Conservation (phyloP, 805 yeast species). For the Ogataea glucozyma region DNA sequence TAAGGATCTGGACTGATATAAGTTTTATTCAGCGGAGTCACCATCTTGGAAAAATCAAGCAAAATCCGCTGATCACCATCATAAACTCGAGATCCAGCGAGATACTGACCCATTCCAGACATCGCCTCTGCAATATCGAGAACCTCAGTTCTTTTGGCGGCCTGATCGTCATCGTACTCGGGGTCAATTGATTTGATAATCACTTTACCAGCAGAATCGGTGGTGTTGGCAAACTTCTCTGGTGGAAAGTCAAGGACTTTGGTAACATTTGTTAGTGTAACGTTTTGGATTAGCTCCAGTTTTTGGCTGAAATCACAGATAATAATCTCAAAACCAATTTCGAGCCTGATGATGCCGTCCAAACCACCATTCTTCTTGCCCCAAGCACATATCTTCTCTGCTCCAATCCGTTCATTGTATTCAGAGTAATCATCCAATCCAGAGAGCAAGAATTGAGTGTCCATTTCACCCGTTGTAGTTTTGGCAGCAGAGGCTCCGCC, state of each 20-base stretch:
- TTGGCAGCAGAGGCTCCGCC: conserved; percentile 76
- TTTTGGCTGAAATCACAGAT: conserved; percentile 59
- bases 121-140: conserved; percentile 34
- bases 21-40: conserved; percentile 55
- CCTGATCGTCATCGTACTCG: conserved; percentile 14
- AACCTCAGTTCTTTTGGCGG: conserved; percentile 20
- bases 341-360: conserved; percentile 60
- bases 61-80: conserved; percentile 49
- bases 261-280: conserved; percentile 40
- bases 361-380: conserved; percentile 46
- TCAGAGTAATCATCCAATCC: conserved; percentile 32
- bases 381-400: conserved; percentile 58
- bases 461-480: conserved; percentile 59
- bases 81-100: conserved; percentile 48
- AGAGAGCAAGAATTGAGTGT: conserved; percentile 49
- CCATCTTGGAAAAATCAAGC: conserved; percentile 53
- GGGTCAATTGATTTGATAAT: conserved; percentile 2
- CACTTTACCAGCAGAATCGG: background rate
- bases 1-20: conserved; percentile 51
- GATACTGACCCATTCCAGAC: conserved; percentile 45
- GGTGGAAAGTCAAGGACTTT: conserved; percentile 42
- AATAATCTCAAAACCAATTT: conserved; percentile 62
- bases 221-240: conserved; percentile 13
- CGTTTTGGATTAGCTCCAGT: conserved; percentile 47
- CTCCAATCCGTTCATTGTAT: conserved; percentile 46